These are phyloP conservation scores for Fusarium napiforme DNA, from an alignment of 2,329 filamentous ascomycete species.

Conservation along the genomic window DNA sequence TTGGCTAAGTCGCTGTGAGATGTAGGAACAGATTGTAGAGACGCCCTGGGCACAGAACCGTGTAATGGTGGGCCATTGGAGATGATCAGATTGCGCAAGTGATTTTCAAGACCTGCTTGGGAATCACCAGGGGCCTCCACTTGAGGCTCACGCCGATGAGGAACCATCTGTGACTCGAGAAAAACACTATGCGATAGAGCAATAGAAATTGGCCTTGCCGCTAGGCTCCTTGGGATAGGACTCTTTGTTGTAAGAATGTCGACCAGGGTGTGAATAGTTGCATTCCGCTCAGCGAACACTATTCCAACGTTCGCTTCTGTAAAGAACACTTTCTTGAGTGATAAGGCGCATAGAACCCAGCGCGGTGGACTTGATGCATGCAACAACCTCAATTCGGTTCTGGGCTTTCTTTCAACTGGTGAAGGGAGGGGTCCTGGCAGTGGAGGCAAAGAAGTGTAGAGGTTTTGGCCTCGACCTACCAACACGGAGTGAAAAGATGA, in stretches of 20 bases:
- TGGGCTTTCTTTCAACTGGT: conserved; percentile 14
- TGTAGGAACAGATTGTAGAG: conserved; percentile 4
- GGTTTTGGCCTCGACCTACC: conserved; percentile 3
- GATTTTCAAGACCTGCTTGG: conserved; percentile 61
- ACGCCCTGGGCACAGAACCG: conserved; percentile 7
- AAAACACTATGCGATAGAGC: not conserved
- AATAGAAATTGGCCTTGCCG: not conserved
- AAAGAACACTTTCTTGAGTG: not conserved
- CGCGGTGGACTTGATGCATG: not conserved
- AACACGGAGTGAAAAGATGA: not conserved
- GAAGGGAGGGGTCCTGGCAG: conserved; percentile 18
- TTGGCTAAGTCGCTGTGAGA: not conserved
- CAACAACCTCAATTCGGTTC: conserved; percentile 1
- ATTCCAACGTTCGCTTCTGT: not conserved
- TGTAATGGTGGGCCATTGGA: conserved; percentile 55
- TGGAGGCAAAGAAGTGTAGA: not conserved
- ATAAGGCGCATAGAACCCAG: not conserved
- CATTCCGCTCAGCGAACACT: conserved; percentile 12
- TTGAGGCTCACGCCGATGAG: conserved; percentile 12
- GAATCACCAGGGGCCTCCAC: conserved; percentile 1
- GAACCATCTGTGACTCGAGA: conserved; percentile 6
- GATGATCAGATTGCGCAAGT: conserved; percentile 69
- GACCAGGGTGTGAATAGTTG: conserved; percentile 3
- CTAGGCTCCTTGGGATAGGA: not conserved
- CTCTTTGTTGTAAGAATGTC: conserved; percentile 11